These are phyloP conservation scores for Leucaena leucocephala DNA, from an alignment of 306 rosid species.

Conservation along the genomic window DNA sequence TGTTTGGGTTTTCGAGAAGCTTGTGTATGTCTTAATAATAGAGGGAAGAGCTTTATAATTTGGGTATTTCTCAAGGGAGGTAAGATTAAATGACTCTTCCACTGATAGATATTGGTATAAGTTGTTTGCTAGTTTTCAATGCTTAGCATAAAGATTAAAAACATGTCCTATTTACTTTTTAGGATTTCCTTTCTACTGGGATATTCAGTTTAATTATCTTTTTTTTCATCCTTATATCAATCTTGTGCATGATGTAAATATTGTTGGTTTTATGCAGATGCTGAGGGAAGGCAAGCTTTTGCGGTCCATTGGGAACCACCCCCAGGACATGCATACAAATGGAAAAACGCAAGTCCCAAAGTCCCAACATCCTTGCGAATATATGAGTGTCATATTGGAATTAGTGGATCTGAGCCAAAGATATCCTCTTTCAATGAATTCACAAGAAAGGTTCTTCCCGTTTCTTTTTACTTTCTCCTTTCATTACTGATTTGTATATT, in stretches of 20 bases:
- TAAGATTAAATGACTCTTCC: neutral
- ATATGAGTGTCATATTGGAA: constrained; percentile 97
- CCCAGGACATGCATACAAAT: constrained; percentile 75
- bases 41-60: neutral
- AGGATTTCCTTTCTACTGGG: constrained; percentile 18
- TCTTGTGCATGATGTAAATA: constrained; percentile 24
- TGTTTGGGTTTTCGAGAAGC: neutral
- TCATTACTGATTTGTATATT: constrained; percentile 23
- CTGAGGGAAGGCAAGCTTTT: constrained; percentile 75
- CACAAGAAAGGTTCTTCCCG: constrained; percentile 51
- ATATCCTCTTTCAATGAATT: constrained; percentile 83
- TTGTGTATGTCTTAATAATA: neutral
- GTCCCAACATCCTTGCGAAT: constrained; percentile 74
- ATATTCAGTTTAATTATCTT: neutral
- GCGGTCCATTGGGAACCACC: constrained; percentile 99
- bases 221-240: neutral
- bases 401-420: constrained; percentile 87
- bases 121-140: constrained; percentile 4
- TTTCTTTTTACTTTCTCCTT: neutral
- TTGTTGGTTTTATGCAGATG: constrained; percentile 44
- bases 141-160: neutral
- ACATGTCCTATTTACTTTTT: neutral
- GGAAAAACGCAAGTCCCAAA: constrained; percentile 71
- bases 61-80: neutral
- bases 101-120: neutral